Evolutionary conservation across 306 rosid species (phyloP).

Genomic region (Trifolium subterraneum): DNA sequence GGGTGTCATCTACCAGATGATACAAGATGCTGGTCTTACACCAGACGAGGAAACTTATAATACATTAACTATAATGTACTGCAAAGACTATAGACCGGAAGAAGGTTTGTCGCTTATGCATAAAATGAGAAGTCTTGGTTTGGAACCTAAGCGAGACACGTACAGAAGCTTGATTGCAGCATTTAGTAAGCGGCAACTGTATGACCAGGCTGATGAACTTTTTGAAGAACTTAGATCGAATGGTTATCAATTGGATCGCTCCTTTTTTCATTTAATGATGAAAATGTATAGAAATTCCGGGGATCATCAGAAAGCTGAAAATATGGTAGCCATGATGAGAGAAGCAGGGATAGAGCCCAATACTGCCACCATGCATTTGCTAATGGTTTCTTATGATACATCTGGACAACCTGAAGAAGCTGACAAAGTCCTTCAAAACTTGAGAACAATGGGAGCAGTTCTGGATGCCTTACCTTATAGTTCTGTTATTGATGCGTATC

Average conservation of each 20-base stretch:
- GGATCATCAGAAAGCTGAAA: slow-evolving; percentile 80
- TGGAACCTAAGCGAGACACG: slow-evolving; percentile 82
- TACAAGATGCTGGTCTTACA: slow-evolving; percentile 67
- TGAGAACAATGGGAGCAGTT: slow-evolving; percentile 61
- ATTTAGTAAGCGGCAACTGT: slow-evolving; percentile 67
- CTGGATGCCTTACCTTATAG: slow-evolving; percentile 83
- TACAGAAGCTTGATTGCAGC: slow-evolving; percentile 93
- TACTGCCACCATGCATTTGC: slow-evolving; percentile 89
- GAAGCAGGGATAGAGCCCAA: slow-evolving; percentile 89
- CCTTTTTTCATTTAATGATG: slow-evolving; percentile 92
- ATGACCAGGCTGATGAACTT: slow-evolving; percentile 86
- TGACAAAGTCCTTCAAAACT: slow-evolving; percentile 79
- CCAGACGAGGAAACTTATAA: slow-evolving; percentile 87
- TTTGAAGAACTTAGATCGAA: slow-evolving; percentile 82
- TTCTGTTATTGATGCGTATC: slow-evolving; percentile 86
- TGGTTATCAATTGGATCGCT: slow-evolving; percentile 76
- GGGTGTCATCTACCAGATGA: slow-evolving; percentile 62
- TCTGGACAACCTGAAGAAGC: slow-evolving; percentile 95
- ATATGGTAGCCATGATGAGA: slow-evolving; percentile 72
- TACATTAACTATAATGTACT: slow-evolving; percentile 80
- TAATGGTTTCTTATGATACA: slow-evolving; percentile 87
- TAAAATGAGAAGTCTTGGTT: slow-evolving; percentile 73
- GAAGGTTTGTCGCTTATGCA: slow-evolving; percentile 84
- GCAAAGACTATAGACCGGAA: slow-evolving; percentile 87
- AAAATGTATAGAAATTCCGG: slow-evolving; percentile 82